Evolutionary conservation across 495 filamentous ascomycete genomes (phyloP).

Genomic region (Haplographium delicatum): DNA sequence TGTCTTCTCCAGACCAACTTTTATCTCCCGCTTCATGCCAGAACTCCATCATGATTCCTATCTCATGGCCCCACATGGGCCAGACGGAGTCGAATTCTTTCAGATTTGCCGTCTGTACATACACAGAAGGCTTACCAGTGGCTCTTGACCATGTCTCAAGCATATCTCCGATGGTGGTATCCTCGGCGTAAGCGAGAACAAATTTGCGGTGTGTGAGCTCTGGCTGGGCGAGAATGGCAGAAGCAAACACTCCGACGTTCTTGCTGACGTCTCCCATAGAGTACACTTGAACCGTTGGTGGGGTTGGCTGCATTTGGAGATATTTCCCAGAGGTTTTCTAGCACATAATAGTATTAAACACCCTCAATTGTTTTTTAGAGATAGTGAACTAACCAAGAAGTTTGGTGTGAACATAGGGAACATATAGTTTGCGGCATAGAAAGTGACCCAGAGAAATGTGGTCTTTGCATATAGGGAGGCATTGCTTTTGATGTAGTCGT

Average conservation of each 20-base stretch:
- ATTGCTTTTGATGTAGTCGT: slow-evolving; percentile 33
- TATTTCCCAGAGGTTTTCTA: slow-evolving; percentile 27
- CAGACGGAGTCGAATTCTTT: slow-evolving; percentile 30
- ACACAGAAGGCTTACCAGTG: slow-evolving; percentile 24
- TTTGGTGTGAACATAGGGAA: slow-evolving; percentile 32
- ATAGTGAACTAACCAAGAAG: background rate
- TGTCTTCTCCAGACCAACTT: slow-evolving; percentile 28
- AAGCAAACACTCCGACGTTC: slow-evolving; percentile 36
- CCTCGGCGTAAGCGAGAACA: slow-evolving; percentile 30
- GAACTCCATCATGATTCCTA: slow-evolving; percentile 38
- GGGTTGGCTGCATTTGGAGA: slow-evolving; percentile 29
- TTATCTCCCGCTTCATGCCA: slow-evolving; percentile 28
- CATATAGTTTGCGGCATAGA: slow-evolving; percentile 29
- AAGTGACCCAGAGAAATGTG: slow-evolving; percentile 37
- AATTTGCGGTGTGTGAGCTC: slow-evolving; percentile 26
- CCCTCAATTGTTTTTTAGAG: background rate
- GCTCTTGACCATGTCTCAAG: slow-evolving; percentile 33
- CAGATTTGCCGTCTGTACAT: slow-evolving; percentile 18
- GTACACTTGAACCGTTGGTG: slow-evolving; percentile 28
- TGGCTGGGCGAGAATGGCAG: slow-evolving; percentile 35
- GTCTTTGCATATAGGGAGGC: slow-evolving; percentile 29
- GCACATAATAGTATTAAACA: slow-evolving; percentile 5
- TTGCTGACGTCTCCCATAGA: slow-evolving; percentile 33
- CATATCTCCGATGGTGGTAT: slow-evolving; percentile 29
- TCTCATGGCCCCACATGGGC: slow-evolving; percentile 33